Conservation (phyloP, 495 filamentous ascomycete genomes). For the Talaromyces borbonicus region DNA sequence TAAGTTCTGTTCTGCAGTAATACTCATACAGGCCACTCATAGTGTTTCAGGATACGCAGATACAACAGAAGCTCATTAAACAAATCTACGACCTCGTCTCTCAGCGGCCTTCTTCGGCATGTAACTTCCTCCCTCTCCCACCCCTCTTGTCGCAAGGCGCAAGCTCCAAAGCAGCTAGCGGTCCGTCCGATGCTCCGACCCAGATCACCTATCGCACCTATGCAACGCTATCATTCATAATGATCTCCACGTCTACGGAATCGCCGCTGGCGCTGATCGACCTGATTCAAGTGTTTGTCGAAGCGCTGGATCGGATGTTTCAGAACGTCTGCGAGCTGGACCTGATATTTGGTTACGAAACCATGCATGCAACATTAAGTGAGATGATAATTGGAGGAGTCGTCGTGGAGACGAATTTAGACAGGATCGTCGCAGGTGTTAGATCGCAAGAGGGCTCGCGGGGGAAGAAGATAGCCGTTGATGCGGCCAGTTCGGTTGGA, state of each 20-base stretch:
- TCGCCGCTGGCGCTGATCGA: constrained; percentile 92
- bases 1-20: constrained; percentile 26
- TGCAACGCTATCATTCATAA: constrained; percentile 95
- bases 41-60: constrained; percentile 65
- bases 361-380: constrained; percentile 76
- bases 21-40: neutral
- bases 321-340: constrained; percentile 98
- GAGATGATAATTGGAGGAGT: constrained; percentile 97
- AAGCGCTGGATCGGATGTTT: constrained; percentile 87
- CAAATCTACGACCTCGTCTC: constrained; percentile 98
- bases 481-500: constrained; percentile 33
- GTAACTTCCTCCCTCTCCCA: constrained; percentile 88
- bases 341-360: constrained; percentile 98
- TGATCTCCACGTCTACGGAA: constrained; percentile 95
- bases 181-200: constrained; percentile 78
- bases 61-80: constrained; percentile 90
- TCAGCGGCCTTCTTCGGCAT: constrained; percentile 75
- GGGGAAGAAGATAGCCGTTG: constrained; percentile 53
- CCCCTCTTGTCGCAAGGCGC: constrained; percentile 57
- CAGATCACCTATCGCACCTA: constrained; percentile 98
- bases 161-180: constrained; percentile 42
- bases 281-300: constrained; percentile 95
- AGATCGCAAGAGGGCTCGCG: constrained; percentile 68
- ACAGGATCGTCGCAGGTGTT: constrained; percentile 80
- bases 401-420: constrained; percentile 85